These are phyloP conservation scores for Penicillium flavigenum DNA, from an alignment of 495 filamentous ascomycete species.

Conservation along the genomic window DNA sequence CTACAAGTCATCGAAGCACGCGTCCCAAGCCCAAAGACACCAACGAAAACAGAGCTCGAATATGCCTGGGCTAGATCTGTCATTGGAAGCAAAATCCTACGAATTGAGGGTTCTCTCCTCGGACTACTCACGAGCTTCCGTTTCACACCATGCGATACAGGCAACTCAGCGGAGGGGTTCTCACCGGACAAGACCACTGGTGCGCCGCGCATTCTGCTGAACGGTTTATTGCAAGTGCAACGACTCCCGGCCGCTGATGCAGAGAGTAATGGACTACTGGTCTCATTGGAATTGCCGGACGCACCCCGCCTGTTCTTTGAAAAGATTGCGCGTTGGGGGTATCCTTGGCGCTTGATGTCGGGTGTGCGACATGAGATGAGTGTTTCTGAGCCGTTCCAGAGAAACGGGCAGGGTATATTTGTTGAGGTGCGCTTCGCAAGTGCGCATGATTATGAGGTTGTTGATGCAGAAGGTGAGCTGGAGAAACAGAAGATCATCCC, in stretches of 20 bases:
- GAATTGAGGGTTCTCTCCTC: slow-evolving; percentile 23
- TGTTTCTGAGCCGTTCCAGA: slow-evolving; percentile 30
- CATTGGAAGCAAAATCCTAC: slow-evolving; percentile 22
- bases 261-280: slow-evolving; percentile 25
- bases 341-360: slow-evolving; percentile 39
- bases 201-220: slow-evolving; percentile 18
- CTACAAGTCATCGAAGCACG: slow-evolving; percentile 17
- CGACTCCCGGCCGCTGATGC: slow-evolving; percentile 12
- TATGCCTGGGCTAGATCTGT: slow-evolving; percentile 31
- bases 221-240: slow-evolving; percentile 26
- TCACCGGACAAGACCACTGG: background rate
- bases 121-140: slow-evolving; percentile 17
- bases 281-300: slow-evolving; percentile 29
- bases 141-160: slow-evolving; percentile 26
- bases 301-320: slow-evolving; percentile 31
- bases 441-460: slow-evolving; percentile 36
- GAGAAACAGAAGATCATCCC: slow-evolving; percentile 33
- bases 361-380: slow-evolving; percentile 38
- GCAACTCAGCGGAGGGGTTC: slow-evolving; percentile 18
- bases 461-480: slow-evolving; percentile 19
- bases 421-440: slow-evolving; percentile 37
- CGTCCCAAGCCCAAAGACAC: background rate
- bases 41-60: slow-evolving; percentile 19
- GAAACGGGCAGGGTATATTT: slow-evolving; percentile 10
- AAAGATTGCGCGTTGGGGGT: slow-evolving; percentile 32